Evolutionary conservation across 1,284 basidiomycete species (phyloP).

Genomic region (Malassezia brasiliensis): DNA sequence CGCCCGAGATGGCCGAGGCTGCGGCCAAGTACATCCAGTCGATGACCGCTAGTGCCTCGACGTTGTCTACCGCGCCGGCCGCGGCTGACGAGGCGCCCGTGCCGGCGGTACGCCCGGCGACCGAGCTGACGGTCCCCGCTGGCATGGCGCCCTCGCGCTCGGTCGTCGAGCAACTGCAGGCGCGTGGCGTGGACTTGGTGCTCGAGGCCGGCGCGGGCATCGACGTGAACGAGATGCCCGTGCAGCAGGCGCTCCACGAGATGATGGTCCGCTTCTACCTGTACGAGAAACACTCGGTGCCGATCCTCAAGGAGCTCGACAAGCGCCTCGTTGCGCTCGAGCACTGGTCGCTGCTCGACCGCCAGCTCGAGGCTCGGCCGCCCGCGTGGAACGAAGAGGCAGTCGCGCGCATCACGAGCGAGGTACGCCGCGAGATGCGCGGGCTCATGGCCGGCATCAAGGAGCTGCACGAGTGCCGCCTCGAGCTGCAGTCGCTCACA

Average conservation of each 20-base stretch:
- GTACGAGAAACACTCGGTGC: conserved; percentile 45
- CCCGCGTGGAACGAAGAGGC: conserved; percentile 37
- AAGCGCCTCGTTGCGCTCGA: conserved; percentile 41
- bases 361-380: conserved; percentile 3
- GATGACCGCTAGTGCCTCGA: conserved; percentile 10
- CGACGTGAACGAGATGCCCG: conserved; percentile 24
- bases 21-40: conserved; percentile 18
- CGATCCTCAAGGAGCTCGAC: conserved; percentile 40
- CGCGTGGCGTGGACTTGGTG: not conserved
- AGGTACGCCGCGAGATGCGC: conserved; percentile 47
- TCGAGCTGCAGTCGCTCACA: conserved; percentile 8
- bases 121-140: not conserved
- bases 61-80: not conserved
- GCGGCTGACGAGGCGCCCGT: not conserved
- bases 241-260: conserved; percentile 39
- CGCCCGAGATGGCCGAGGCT: conserved; percentile 17
- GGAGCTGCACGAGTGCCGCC: conserved; percentile 26
- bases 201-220: conserved; percentile 12
- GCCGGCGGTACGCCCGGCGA: not conserved
- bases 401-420: conserved; percentile 38
- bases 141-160: conserved; percentile 14
- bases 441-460: conserved; percentile 34
- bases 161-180: conserved; percentile 14
- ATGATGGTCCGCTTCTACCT: conserved; percentile 47
- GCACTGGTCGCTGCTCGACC: conserved; percentile 35